phyloP scores from a whole-genome alignment of 2,329 filamentous ascomycete genomes.

The Bipolaris sorokiniana region DNA sequence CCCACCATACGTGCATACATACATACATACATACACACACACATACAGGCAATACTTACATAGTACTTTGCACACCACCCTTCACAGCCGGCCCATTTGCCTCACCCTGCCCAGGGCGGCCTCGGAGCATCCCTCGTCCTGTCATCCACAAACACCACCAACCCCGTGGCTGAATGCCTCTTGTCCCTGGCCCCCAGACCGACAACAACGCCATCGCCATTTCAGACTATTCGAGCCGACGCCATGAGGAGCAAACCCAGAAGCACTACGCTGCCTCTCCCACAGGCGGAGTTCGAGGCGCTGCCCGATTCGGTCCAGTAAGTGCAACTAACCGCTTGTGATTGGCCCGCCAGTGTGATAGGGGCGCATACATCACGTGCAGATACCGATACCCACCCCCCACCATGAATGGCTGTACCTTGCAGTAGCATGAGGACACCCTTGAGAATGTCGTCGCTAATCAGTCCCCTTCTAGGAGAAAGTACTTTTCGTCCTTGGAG shows the following conservation, averaged over 20 bases:
- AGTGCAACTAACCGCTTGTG: constrained; percentile 28
- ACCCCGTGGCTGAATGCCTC: not conserved
- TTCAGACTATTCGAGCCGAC: constrained; percentile 17
- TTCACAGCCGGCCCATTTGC: constrained; percentile 18
- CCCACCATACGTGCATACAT: constrained; percentile 2
- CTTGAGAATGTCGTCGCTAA: constrained; percentile 27
- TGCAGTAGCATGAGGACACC: constrained; percentile 25
- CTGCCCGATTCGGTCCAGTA: constrained; percentile 54
- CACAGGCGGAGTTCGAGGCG: constrained; percentile 50
- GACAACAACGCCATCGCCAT: constrained; percentile 18
- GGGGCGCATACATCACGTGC: constrained; percentile 32
- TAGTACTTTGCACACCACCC: not conserved
- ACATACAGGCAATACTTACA: too few species aligned
- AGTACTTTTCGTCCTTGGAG: constrained; percentile 78
- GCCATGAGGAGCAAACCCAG: constrained; percentile 40
- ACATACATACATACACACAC: too few species aligned
- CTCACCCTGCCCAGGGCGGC: constrained; percentile 17
- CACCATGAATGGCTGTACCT: constrained; percentile 32
- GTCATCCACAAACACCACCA: not conserved
- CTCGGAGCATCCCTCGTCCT: constrained; percentile 14
- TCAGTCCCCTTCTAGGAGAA: constrained; percentile 49
- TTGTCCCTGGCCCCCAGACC: constrained; percentile 13
- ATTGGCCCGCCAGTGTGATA: constrained; percentile 29
- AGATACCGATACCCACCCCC: constrained; percentile 32
- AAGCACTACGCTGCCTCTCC: constrained; percentile 32